phyloP scores from a whole-genome alignment of 2,329 filamentous ascomycete species.

The Lachnellula suecica region DNA sequence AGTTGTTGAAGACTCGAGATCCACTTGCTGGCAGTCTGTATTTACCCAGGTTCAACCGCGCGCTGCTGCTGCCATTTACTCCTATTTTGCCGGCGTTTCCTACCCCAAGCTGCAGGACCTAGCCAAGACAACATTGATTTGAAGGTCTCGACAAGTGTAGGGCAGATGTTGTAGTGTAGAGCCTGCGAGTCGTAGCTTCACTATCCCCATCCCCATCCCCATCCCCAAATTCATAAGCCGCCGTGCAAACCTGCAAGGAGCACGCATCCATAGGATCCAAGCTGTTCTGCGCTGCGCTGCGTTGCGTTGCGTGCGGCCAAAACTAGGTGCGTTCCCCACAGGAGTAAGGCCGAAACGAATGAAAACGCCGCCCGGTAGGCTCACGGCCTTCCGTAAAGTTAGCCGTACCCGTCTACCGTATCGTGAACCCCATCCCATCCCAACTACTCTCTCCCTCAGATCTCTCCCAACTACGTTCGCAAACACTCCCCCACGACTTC shows the following conservation, averaged over 20 bases:
- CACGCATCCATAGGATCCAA: too few species aligned
- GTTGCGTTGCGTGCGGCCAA: constrained; percentile 3
- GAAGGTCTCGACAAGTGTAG: too few species aligned
- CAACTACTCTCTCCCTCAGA: background rate
- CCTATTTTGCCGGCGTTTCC: constrained; percentile 7
- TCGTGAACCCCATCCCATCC: background rate
- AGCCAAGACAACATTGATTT: too few species aligned
- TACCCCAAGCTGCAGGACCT: too few species aligned
- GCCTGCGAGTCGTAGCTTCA: too few species aligned
- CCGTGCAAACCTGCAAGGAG: too few species aligned
- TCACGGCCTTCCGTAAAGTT: background rate
- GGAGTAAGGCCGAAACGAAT: constrained; percentile 14
- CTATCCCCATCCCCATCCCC: too few species aligned
- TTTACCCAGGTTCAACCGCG: constrained; percentile 12
- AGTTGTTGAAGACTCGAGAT: constrained; percentile 5
- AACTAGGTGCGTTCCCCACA: constrained; percentile 11
- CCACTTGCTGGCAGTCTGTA: constrained; percentile 7
- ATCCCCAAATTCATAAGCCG: background rate
- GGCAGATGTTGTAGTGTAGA: too few species aligned
- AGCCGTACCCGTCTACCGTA: background rate
- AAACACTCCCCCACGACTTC: constrained; percentile 1
- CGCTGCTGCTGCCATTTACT: constrained; percentile 1
- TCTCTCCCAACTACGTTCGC: background rate
- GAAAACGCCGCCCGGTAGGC: constrained; percentile 1
- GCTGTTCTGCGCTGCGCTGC: background rate